Base-by-base conservation (phyloP, 2,329 filamentous ascomycete species). In the Bipolaris zeicola region DNA sequence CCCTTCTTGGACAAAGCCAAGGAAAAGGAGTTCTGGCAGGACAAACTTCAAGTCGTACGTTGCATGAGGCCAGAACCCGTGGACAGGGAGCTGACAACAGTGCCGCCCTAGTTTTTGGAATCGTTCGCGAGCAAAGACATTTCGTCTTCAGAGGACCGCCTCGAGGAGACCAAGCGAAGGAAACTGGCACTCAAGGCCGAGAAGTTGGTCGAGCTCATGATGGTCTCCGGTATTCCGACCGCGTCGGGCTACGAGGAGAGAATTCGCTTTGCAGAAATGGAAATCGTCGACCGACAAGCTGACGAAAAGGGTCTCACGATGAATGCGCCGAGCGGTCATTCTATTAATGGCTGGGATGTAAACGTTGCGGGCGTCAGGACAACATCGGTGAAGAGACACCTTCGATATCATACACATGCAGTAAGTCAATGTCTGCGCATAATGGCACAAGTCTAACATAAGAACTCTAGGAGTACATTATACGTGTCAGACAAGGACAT, bases 1-100 rank as follows among this genome's bases (percentile, higher is more conserved):
- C 95, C 95, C 1, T 99, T 99, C 73, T 85, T 99, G 62, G 92
- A 99, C 78, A 92, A 96, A 82, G 95, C 95, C 20, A 89, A 87
- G 71, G 95, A 99, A 83, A 96, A 98, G 84, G 95, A 99, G 78
- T 99, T 99, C 72, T 99, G 95, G 95, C 95, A 99, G 79, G 92
- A 98, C 74, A 98, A 96, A 77, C 81, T 99, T 58, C 95, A 99
- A 81, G 86, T 93, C 73, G 91, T 96, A 79, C 66, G 90, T 87
- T 53, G 41, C 48, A 50, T 39, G 54, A 47, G 41, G 52, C 55
- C 46, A 45, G 48, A 60, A 37, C 36, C 31, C 41, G 26, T 36
- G 24, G 16, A 31, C 36, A 14, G 18, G 46, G 36, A 26, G 62
- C 70, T 74, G 56, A 74, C 62, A 47, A 37, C 26, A 41, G 16